Evolutionary conservation across 768 basidiomycete species (phyloP).

Genomic region (Phlebiopsis gigantea): DNA sequence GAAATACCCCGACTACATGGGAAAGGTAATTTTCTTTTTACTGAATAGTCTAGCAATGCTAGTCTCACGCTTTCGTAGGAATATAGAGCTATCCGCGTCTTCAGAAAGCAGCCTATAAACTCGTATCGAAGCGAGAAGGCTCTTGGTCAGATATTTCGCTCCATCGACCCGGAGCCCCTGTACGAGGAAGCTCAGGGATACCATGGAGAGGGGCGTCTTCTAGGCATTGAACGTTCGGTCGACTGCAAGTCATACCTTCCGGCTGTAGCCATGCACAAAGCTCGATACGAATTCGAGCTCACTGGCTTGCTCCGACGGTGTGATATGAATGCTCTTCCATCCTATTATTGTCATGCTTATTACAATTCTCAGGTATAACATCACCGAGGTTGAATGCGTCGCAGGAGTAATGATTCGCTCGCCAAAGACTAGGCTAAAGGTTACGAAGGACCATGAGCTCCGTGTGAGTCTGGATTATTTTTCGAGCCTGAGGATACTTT

Average conservation of each 20-base stretch:
- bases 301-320: conserved; percentile 8
- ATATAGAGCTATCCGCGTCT: conserved; percentile 7
- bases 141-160: conserved; percentile 9
- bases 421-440: conserved; percentile 5
- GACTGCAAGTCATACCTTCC: neutral
- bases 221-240: neutral
- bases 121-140: conserved; percentile 8
- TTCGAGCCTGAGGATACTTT: no score
- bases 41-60: neutral
- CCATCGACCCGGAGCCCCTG: conserved; percentile 8
- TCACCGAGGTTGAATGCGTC: conserved; percentile 9
- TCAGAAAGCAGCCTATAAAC: conserved; percentile 6
- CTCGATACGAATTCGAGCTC: conserved; percentile 9
- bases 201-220: neutral
- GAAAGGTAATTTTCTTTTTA: conserved; percentile 1
- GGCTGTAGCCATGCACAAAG: conserved; percentile 2
- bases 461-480: no score
- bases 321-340: no score
- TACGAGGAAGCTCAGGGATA: neutral
- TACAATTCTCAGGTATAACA: conserved; percentile 2
- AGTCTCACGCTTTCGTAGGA: neutral
- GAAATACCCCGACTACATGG: conserved; percentile 13
- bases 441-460: conserved; percentile 6
- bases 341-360: neutral
- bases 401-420: conserved; percentile 9